These are phyloP conservation scores for Naganishia cerealis DNA, from an alignment of 1,284 basidiomycete species.

Conservation along the genomic window DNA sequence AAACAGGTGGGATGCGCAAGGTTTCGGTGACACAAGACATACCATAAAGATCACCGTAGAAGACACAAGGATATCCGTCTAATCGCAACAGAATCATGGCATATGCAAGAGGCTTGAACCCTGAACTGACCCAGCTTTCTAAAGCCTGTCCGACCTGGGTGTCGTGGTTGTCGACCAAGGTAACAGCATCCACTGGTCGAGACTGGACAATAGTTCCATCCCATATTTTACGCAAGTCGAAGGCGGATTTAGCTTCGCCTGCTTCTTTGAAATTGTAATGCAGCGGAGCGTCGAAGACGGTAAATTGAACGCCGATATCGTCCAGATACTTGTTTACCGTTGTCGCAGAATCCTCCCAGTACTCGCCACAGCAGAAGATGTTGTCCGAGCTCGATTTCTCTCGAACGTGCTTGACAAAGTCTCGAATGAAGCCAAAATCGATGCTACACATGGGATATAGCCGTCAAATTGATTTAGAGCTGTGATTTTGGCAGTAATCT, in stretches of 20 bases:
- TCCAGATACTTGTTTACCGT: slow-evolving; percentile 45
- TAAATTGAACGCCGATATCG: slow-evolving; percentile 59
- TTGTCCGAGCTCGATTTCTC: slow-evolving; percentile 52
- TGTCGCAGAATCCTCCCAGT: slow-evolving; percentile 55
- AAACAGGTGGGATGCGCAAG: neutral
- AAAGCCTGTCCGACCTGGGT: slow-evolving; percentile 61
- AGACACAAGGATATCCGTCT: slow-evolving; percentile 88
- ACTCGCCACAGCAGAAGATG: slow-evolving; percentile 60
- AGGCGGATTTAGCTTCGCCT: slow-evolving; percentile 56
- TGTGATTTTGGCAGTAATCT: too few species aligned
- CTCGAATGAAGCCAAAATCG: slow-evolving; percentile 56
- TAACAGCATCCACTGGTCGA: slow-evolving; percentile 62
- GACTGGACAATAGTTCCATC: slow-evolving; percentile 61
- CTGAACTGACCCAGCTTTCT: slow-evolving; percentile 59
- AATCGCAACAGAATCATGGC: slow-evolving; percentile 79
- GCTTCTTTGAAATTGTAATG: slow-evolving; percentile 63
- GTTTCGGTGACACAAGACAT: neutral
- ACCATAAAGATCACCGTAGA: slow-evolving; percentile 78
- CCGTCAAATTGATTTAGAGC: too few species aligned
- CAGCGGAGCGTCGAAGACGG: slow-evolving; percentile 61
- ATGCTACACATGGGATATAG: slow-evolving; percentile 40
- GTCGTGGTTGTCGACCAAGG: slow-evolving; percentile 49
- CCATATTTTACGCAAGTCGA: slow-evolving; percentile 60
- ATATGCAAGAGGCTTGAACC: slow-evolving; percentile 68
- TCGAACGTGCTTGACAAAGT: slow-evolving; percentile 61